Conservation (phyloP, 345 rosid genomes). For the Acer yangbiense region DNA sequence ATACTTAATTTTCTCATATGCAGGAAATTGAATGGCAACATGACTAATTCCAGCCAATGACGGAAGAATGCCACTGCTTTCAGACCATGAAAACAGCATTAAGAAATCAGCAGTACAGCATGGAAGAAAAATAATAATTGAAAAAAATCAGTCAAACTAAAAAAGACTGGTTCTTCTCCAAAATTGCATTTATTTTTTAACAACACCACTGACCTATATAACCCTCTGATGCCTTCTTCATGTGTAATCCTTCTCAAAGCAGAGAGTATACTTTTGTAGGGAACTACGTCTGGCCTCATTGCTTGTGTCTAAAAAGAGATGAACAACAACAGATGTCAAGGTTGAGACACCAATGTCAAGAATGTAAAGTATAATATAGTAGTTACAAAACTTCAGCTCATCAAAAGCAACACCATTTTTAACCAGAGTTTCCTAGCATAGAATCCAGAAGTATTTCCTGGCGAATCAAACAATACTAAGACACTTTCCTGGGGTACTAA, state of each 20-base stretch:
- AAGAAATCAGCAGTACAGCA: constrained; percentile 9
- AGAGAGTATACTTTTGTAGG: constrained; percentile 72
- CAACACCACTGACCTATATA: constrained; percentile 67
- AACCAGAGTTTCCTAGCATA: neutral
- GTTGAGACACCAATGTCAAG: neutral
- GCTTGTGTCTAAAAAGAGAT: constrained; percentile 61
- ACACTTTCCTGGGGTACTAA: neutral
- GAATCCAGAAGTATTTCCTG: neutral
- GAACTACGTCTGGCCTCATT: constrained; percentile 73
- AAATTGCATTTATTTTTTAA: neutral
- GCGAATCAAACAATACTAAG: neutral
- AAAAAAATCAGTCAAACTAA: neutral
- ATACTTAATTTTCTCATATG: constrained; percentile 80
- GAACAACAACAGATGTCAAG: constrained; percentile 17
- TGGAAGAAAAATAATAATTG: neutral
- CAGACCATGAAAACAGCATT: constrained; percentile 20
- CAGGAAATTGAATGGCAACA: constrained; percentile 97
- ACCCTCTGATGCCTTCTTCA: constrained; percentile 91
- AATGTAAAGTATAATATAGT: neutral
- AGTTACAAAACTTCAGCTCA: neutral
- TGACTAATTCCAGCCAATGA: constrained; percentile 93
- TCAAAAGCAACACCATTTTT: constrained; percentile 6
- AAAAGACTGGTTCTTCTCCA: neutral
- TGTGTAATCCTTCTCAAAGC: constrained; percentile 74
- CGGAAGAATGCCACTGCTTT: constrained; percentile 89